Conservation (phyloP, 164 flowering plant species). For the Aristolochia californica region DNA sequence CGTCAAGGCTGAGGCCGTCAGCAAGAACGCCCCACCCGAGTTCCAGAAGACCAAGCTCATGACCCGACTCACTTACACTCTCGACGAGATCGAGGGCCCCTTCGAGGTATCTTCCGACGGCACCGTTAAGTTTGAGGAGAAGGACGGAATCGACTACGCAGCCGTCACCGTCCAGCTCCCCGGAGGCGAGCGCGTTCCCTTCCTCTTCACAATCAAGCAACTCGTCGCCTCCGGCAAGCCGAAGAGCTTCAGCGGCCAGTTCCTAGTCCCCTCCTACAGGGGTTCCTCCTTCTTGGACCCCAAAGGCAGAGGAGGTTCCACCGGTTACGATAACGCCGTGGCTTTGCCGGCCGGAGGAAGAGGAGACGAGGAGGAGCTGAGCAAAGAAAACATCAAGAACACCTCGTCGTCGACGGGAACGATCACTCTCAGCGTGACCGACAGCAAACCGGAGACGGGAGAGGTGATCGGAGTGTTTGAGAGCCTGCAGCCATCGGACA, state of each 20-base stretch:
- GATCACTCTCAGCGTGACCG: slow-evolving; percentile 65
- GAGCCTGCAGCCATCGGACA: slow-evolving; percentile 91
- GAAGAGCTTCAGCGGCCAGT: slow-evolving; percentile 60
- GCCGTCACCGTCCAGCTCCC: slow-evolving; percentile 97
- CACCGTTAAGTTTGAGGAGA: slow-evolving; percentile 77
- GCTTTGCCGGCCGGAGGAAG: slow-evolving; percentile 97
- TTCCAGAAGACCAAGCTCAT: slow-evolving; percentile 96
- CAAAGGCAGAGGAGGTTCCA: slow-evolving; percentile 93
- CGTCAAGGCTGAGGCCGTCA: slow-evolving; percentile 80
- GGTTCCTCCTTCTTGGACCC: slow-evolving; percentile 98
- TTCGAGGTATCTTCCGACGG: slow-evolving; percentile 78
- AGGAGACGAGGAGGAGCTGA: slow-evolving; percentile 94
- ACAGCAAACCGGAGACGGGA: slow-evolving; percentile 82
- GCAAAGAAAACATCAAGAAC: slow-evolving; percentile 77
- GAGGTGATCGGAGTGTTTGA: slow-evolving; percentile 91
- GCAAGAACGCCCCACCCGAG: slow-evolving; percentile 78
- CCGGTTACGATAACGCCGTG: slow-evolving; percentile 88
- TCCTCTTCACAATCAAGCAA: slow-evolving; percentile 87
- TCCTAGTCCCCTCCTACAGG: slow-evolving; percentile 84
- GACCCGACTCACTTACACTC: slow-evolving; percentile 97
- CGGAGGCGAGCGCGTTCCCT: slow-evolving; percentile 93
- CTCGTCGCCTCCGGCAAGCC: slow-evolving; percentile 92
- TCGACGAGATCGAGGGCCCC: slow-evolving; percentile 95
- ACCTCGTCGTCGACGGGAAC: slow-evolving; percentile 54
- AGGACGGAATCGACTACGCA: slow-evolving; percentile 91